Evolutionary conservation across 768 basidiomycete genomes (phyloP).

Genomic region (Auricularia cornea): DNA sequence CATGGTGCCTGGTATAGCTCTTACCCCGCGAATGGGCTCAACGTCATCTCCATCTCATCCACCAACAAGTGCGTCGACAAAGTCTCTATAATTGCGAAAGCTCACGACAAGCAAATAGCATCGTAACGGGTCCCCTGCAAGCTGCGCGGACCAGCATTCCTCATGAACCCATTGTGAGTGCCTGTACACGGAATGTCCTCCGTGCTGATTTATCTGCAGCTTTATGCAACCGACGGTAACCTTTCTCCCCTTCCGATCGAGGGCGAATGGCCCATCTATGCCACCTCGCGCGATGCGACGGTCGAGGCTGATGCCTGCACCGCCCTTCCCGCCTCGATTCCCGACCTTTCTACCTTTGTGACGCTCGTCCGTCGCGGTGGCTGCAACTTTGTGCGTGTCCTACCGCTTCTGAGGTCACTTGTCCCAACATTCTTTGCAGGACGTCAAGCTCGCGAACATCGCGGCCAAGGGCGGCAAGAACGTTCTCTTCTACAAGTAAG

Average conservation of each 20-base stretch:
- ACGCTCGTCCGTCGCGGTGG: slow-evolving; percentile 25
- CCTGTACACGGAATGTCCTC: neutral
- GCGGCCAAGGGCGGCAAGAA: slow-evolving; percentile 10
- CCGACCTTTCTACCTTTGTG: slow-evolving; percentile 23
- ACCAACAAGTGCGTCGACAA: neutral
- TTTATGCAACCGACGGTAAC: neutral
- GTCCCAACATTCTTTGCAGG: neutral
- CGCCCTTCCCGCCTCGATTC: slow-evolving; percentile 17
- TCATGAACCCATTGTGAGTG: slow-evolving; percentile 15
- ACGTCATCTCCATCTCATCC: neutral
- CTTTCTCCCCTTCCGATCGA: slow-evolving; percentile 14
- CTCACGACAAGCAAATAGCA: too few species aligned
- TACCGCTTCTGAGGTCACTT: too few species aligned
- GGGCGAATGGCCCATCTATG: slow-evolving; percentile 22
- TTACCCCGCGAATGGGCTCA: neutral
- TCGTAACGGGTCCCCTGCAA: too few species aligned
- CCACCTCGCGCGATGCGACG: slow-evolving; percentile 20
- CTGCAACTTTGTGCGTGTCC: slow-evolving; percentile 16
- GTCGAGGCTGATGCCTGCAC: slow-evolving; percentile 23
- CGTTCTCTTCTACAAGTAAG: slow-evolving; percentile 7
- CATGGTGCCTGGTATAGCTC: neutral
- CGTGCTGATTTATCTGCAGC: neutral
- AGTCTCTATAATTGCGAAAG: neutral
- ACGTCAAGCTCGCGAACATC: slow-evolving; percentile 16
- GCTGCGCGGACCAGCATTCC: neutral